These are phyloP conservation scores for Corymbia maculata DNA, from an alignment of 345 rosid species.

Conservation along the genomic window DNA sequence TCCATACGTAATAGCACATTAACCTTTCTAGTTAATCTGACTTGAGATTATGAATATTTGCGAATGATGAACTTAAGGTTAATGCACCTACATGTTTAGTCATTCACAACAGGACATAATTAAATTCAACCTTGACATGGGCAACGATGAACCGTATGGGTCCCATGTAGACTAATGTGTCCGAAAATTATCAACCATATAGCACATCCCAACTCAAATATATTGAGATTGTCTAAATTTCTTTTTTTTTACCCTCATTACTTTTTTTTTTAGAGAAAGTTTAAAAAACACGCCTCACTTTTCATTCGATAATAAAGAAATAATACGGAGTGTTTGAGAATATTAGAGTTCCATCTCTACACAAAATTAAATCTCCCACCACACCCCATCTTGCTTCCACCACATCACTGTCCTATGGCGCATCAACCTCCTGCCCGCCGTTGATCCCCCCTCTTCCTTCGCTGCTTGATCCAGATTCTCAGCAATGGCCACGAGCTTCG, in stretches of 20 bases:
- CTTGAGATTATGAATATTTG: background rate
- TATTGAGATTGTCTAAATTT: background rate
- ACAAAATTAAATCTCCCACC: background rate
- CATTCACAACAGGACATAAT: background rate
- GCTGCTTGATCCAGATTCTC: background rate
- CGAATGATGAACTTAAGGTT: background rate
- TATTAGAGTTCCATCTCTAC: background rate
- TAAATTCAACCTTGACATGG: accelerated
- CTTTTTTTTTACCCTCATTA: background rate
- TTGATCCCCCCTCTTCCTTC: background rate
- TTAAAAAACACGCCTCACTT: background rate
- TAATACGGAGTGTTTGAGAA: too few relatives aligned
- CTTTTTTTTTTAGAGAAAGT: background rate
- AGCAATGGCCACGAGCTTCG: background rate
- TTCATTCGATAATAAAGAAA: background rate
- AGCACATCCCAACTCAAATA: background rate
- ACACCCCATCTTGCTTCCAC: background rate
- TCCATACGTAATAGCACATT: accelerated
- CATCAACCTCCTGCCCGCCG: background rate
- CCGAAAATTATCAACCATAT: background rate
- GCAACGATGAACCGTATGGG: background rate
- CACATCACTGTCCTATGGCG: background rate
- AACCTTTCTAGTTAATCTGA: too few relatives aligned
- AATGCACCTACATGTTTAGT: background rate
- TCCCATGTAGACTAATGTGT: background rate